A percentile compares a stretch with the other conserved stretches of the same genome.
Conservation (phyloP, 768 basidiomycete genomes). For the Tephrocybe sp. region DNA sequence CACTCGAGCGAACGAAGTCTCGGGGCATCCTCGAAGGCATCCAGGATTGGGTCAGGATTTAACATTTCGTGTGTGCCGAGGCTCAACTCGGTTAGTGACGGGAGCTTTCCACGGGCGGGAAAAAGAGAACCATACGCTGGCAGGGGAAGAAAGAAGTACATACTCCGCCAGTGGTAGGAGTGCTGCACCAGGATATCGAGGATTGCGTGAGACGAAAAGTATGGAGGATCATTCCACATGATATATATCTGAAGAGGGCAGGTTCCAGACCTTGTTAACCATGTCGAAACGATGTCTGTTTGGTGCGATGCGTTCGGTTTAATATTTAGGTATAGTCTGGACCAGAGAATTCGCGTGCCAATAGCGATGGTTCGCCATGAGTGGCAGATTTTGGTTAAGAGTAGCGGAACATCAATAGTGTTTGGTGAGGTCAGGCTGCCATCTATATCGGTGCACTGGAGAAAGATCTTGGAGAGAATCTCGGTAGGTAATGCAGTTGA, state of each 20-base stretch:
- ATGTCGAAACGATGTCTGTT: constrained; percentile 18
- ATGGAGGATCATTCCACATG: constrained; percentile 22
- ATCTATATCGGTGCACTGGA: constrained; percentile 33
- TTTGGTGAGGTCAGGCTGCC: constrained; percentile 32
- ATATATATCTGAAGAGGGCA: constrained; percentile 22
- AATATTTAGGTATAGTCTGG: constrained; percentile 33
- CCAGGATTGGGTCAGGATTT: constrained; percentile 7
- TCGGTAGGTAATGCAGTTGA: constrained; percentile 31
- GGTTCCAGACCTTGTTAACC: constrained; percentile 21
- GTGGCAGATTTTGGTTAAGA: constrained; percentile 38
- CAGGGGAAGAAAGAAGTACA: constrained; percentile 23
- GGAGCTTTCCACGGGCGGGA: constrained; percentile 21
- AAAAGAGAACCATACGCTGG: constrained; percentile 17
- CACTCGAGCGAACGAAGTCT: constrained; percentile 22
- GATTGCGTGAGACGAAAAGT: constrained; percentile 18
- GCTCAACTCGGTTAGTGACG: constrained; percentile 19
- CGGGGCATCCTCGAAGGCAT: constrained; percentile 20
- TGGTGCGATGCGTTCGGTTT: constrained; percentile 19
- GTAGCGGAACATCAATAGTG: constrained; percentile 38
- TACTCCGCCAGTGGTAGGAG: constrained; percentile 19
- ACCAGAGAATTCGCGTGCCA: constrained; percentile 39
- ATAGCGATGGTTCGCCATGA: constrained; percentile 41
- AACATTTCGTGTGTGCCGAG: constrained; percentile 18
- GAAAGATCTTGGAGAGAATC: constrained; percentile 41
- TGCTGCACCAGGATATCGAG: constrained; percentile 22